Base-by-base conservation (phyloP, 805 yeast genomes). In the Maudiozyma barnettii region DNA sequence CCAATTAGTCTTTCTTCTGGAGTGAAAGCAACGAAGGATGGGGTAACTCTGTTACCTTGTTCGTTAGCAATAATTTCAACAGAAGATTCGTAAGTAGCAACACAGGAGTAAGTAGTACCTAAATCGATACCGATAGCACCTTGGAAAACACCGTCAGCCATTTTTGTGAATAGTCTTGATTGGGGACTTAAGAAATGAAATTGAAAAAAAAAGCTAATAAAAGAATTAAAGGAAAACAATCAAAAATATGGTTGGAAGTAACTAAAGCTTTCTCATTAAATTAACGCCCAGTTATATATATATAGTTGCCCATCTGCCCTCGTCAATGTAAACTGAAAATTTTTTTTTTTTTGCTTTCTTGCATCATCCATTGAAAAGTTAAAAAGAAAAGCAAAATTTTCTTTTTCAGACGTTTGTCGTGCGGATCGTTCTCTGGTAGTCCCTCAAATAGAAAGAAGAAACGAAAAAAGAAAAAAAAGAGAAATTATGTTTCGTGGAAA, bases 81-180 rank as follows among this genome's bases (percentile, higher is more conserved):
- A 67, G 82, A 81, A 57, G 81, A 76, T 70, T 80, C 82, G 76
- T 77, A 81, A 66, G 82, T 81, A 70, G 86, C 87, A 64, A 81
- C 87, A 81, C 87, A 81, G 52, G 87, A 81, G 72, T 75, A 75
- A 30, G 88, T 81, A 63, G 95, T 86, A 80, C 95, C 95, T 74
- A 86, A 78, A 79, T 90, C 98, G 82, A 91, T 91, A 84, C 98
- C 98, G 71, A 88, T 85, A 75, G 93, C 93, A 84, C 97, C 97
- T 82, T 90, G 93, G 84, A 84, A 89, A 78, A 89, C 93, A 84
- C 96, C 96, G 81, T 89, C 96, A 83, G 90, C 86, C 90, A 83
- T 83, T n/a, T n/a, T n/a, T 51, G 72, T 75, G 74, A 36, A 48
- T 50, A 33, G 68, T 71, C 22, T 19, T 37, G 40, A 37, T 37